Conservation (phyloP, 2,329 filamentous ascomycete genomes). For the Cercospora janseana region DNA sequence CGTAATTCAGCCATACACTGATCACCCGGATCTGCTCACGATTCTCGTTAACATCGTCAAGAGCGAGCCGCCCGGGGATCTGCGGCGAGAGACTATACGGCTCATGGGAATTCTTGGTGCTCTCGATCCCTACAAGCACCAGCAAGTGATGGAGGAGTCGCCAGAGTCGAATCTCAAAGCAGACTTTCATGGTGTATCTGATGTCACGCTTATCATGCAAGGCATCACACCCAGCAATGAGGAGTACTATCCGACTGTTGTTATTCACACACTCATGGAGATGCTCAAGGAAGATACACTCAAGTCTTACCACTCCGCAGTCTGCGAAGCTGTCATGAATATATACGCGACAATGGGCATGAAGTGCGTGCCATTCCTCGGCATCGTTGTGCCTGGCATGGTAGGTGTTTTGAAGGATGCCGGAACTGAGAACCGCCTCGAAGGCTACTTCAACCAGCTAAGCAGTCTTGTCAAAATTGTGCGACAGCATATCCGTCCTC, state of each 20-base stretch:
- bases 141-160: slow-evolving; percentile 85
- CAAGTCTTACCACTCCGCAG: slow-evolving; percentile 83
- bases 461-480: slow-evolving; percentile 92
- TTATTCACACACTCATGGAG: slow-evolving; percentile 90
- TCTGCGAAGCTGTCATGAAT: slow-evolving; percentile 97
- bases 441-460: slow-evolving; percentile 97
- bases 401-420: slow-evolving; percentile 83
- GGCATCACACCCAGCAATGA: slow-evolving; percentile 94
- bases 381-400: slow-evolving; percentile 92
- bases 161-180: slow-evolving; percentile 74
- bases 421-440: slow-evolving; percentile 62
- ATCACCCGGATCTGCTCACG: slow-evolving; percentile 90
- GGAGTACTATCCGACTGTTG: slow-evolving; percentile 96
- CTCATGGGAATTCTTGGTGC: slow-evolving; percentile 93
- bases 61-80: slow-evolving; percentile 78
- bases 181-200: slow-evolving; percentile 70
- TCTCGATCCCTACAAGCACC: slow-evolving; percentile 92
- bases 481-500: slow-evolving; percentile 90
- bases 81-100: slow-evolving; percentile 93
- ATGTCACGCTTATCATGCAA: slow-evolving; percentile 97
- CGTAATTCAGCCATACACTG: slow-evolving; percentile 91
- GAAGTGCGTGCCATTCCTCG: slow-evolving; percentile 92
- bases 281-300: slow-evolving; percentile 90
- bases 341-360: slow-evolving; percentile 95
- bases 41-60: slow-evolving; percentile 93